A percentile compares a stretch with the other conserved stretches of the same genome.
Conservation (phyloP, 768 basidiomycete genomes). For the Suillus spraguei region DNA sequence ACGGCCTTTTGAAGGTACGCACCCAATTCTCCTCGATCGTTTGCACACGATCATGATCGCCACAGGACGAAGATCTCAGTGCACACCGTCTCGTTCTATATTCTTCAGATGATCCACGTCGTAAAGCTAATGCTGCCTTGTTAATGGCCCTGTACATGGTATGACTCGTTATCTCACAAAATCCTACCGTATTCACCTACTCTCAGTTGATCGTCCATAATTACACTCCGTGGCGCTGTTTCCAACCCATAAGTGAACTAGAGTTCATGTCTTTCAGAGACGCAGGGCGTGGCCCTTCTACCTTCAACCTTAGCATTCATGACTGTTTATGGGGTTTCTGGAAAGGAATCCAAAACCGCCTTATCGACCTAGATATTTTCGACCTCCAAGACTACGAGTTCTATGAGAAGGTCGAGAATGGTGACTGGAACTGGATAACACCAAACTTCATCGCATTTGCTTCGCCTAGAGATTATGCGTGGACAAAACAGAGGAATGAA, state of each 20-base stretch:
- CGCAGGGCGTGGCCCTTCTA: conserved; percentile 88
- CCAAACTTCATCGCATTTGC: conserved; percentile 94
- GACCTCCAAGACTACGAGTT: conserved; percentile 90
- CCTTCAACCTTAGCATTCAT: conserved; percentile 92
- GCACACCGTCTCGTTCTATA: conserved; percentile 85
- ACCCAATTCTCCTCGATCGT: conserved; percentile 24
- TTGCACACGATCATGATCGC: conserved; percentile 26
- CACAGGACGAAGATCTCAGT: conserved; percentile 72
- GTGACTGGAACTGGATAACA: conserved; percentile 96
- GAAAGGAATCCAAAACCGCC: conserved; percentile 88
- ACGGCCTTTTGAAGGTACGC: conserved; percentile 80
- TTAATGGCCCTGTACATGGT: conserved; percentile 93
- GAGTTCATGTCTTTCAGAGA: conserved; percentile 97
- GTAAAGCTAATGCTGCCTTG: conserved; percentile 94
- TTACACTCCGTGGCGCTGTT: conserved; percentile 91
- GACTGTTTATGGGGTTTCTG: conserved; percentile 88
- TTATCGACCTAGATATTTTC: conserved; percentile 95
- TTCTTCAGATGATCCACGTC: conserved; percentile 80
- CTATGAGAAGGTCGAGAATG: conserved; percentile 95
- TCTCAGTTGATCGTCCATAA: conserved; percentile 89
- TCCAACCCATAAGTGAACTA: conserved; percentile 88
- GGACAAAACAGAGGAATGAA: conserved; percentile 78
- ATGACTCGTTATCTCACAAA: conserved; percentile 34
- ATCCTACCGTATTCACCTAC: conserved; percentile 21
- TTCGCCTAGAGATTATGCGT: conserved; percentile 80